Evolutionary conservation across 495 filamentous ascomycete genomes (phyloP).

Genomic region (Acidiella bohemica): DNA sequence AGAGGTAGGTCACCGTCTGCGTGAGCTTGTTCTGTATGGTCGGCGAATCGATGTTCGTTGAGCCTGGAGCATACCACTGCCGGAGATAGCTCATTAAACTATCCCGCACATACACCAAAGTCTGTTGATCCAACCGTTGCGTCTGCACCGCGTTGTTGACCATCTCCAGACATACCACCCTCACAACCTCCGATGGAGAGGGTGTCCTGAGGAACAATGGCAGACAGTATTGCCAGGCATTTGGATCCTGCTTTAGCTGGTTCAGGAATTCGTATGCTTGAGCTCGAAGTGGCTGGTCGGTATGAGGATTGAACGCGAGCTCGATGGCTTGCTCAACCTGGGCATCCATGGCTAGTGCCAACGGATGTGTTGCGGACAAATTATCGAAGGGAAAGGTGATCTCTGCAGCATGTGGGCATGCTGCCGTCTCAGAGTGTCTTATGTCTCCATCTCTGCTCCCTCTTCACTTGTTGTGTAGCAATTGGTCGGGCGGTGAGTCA

Average conservation of each 20-base stretch:
- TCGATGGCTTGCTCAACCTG: slow-evolving; percentile 88
- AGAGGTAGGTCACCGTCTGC: slow-evolving; percentile 86
- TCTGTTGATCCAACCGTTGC: slow-evolving; percentile 53
- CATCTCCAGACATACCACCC: slow-evolving; percentile 76
- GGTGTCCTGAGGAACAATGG: slow-evolving; percentile 71
- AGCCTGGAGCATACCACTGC: slow-evolving; percentile 48
- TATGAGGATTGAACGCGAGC: slow-evolving; percentile 67
- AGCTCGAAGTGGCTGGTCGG: slow-evolving; percentile 57
- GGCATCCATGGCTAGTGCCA: slow-evolving; percentile 16
- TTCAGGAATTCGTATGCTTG: slow-evolving; percentile 84
- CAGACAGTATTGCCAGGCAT: slow-evolving; percentile 77
- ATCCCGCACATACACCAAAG: slow-evolving; percentile 57
- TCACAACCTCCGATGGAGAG: slow-evolving; percentile 61
- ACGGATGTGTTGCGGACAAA: too few relatives aligned
- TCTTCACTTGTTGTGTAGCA: too few relatives aligned
- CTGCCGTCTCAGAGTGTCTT: background rate
- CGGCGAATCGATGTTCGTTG: slow-evolving; percentile 44
- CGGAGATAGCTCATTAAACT: slow-evolving; percentile 63
- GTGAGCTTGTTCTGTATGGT: slow-evolving; percentile 93
- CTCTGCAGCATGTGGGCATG: slow-evolving; percentile 9
- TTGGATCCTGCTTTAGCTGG: slow-evolving; percentile 61
- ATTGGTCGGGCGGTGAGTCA: too few relatives aligned
- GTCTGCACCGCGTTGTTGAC: slow-evolving; percentile 78
- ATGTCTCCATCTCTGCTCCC: too few relatives aligned
- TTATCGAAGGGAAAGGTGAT: too few relatives aligned